phyloP scores from a whole-genome alignment of 768 basidiomycete genomes.

The Boletus coccyginus region DNA sequence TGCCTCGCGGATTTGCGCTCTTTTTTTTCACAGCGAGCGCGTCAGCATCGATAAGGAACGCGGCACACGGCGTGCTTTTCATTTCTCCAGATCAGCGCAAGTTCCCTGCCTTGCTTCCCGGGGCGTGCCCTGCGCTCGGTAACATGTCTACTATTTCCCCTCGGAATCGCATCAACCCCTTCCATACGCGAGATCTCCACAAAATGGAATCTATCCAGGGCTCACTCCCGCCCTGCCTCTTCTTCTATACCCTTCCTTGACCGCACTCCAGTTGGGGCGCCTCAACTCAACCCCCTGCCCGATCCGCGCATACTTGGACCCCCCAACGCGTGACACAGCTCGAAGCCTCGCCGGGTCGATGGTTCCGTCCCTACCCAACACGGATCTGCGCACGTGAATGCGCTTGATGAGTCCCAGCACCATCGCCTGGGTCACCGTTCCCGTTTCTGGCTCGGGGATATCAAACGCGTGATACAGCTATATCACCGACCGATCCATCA shows the following conservation, averaged over 20 bases:
- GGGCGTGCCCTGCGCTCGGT: slow-evolving; percentile 19
- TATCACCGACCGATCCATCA: slow-evolving; percentile 21
- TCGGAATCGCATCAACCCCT: slow-evolving; percentile 12
- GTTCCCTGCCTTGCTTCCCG: slow-evolving; percentile 18
- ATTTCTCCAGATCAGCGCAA: slow-evolving; percentile 31
- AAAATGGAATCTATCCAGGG: slow-evolving; percentile 21
- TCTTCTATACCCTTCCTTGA: slow-evolving; percentile 6
- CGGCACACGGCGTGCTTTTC: slow-evolving; percentile 25
- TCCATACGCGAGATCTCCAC: slow-evolving; percentile 13
- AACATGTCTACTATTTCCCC: slow-evolving; percentile 19
- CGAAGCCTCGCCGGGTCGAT: slow-evolving; percentile 50
- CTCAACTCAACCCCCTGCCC: slow-evolving; percentile 48
- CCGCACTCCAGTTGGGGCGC: slow-evolving; percentile 36
- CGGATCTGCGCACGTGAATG: slow-evolving; percentile 49
- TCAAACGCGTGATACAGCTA: slow-evolving; percentile 53
- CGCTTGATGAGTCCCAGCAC: slow-evolving; percentile 54
- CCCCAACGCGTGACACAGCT: slow-evolving; percentile 51
- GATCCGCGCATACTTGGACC: slow-evolving; percentile 45
- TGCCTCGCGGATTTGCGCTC: slow-evolving; percentile 26
- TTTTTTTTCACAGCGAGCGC: slow-evolving; percentile 11
- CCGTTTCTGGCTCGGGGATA: slow-evolving; percentile 38
- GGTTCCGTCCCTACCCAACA: slow-evolving; percentile 41
- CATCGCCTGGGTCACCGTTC: slow-evolving; percentile 41
- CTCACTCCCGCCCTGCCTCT: slow-evolving; percentile 6
- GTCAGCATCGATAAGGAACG: slow-evolving; percentile 26